Base-by-base conservation (phyloP, 164 flowering plant species). In the Amborella trichopoda region DNA sequence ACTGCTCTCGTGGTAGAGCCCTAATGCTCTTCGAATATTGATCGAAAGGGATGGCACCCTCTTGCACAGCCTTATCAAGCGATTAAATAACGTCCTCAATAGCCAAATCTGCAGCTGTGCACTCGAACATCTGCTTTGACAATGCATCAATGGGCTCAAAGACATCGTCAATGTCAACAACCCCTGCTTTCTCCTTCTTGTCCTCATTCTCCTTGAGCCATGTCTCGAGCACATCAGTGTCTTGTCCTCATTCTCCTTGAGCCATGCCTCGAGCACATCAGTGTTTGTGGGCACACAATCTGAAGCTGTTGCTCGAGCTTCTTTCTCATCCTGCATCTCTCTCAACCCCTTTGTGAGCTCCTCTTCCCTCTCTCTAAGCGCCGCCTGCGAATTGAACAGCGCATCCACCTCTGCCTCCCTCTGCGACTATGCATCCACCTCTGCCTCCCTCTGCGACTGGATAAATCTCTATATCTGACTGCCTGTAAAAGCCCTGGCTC, bases 321-420 rank as follows among this genome's bases (percentile, higher is more conserved):
- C 94, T 68, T 68, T 90, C 62, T 83, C 95, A 1, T 70, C 79
- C 38, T 25, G 57, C 95, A 90, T 72, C 58, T 81, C 91, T 56
- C 66, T 73, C 59, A 90, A 17, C 33, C 95, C 97, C 26, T 48
- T 68, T 3, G 49, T 42, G 4, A 81, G 25, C 52, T 68, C 59
- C 55, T 72, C 83, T 56, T 73, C 86, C 16, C 95, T 56, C 63
- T 66, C 65, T 52, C 81, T 61, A 70, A 90, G 52, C 43, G 51
- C 66, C 21, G 60, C 78, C 66, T 90, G 95, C 0, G 66, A 66
- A 30, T 46, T 54, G 41, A 90, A 67, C 54, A 83, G n/a, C 24
- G 75, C 86, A 9, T 86, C 95, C 81, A 83, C 65, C 54, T 86
- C 95, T 24, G 56, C 78, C 56, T 90, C 95, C 57, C 79, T 63